Percentiles rank a stretch among this genome's conserved stretches.
phyloP scores from a whole-genome alignment of 106 monocot genomes.

The Apostasia shenzhenica region DNA sequence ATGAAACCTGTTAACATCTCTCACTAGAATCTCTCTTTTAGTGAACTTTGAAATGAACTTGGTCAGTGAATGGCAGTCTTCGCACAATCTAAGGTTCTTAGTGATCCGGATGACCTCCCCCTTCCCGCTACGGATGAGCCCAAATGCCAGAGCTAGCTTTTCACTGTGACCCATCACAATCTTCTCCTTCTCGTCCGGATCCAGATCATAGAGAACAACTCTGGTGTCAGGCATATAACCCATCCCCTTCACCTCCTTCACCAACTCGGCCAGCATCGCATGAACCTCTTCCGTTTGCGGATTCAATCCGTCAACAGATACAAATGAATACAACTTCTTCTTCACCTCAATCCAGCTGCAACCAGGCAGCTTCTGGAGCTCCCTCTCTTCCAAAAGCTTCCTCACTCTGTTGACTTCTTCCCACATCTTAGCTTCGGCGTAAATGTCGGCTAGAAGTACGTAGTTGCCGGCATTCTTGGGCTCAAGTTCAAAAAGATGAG shows the following conservation, averaged over 20 bases:
- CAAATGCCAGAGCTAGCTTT: slow-evolving; percentile 64
- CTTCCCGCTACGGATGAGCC: slow-evolving; percentile 37
- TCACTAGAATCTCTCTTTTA: slow-evolving; percentile 51
- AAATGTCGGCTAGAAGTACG: slow-evolving; percentile 47
- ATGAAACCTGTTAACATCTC: slow-evolving; percentile 71
- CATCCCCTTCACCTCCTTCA: slow-evolving; percentile 42
- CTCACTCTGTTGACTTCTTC: slow-evolving; percentile 36
- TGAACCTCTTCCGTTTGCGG: slow-evolving; percentile 46
- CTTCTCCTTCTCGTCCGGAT: slow-evolving; percentile 53
- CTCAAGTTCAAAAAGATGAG: slow-evolving; percentile 50
- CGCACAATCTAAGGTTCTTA: slow-evolving; percentile 68
- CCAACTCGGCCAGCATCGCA: slow-evolving; percentile 30
- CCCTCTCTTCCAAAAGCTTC: slow-evolving; percentile 30
- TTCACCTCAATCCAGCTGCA: slow-evolving; percentile 63
- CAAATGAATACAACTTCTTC: slow-evolving; percentile 35
- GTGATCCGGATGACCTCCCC: slow-evolving; percentile 55
- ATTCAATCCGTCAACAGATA: slow-evolving; percentile 40
- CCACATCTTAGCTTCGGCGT: slow-evolving; percentile 45
- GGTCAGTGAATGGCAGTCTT: slow-evolving; percentile 67
- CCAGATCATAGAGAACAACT: slow-evolving; percentile 49
- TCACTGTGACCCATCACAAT: slow-evolving; percentile 71
- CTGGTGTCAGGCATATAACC: slow-evolving; percentile 53
- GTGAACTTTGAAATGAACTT: slow-evolving; percentile 56
- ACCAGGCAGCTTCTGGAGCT: slow-evolving; percentile 47
- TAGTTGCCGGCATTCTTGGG: slow-evolving; percentile 68